Evolutionary conservation across 177 flowering plant genomes (phyloP), one percentile per base, ranked within the genome.

Genomic region (Vitis hybrid): DNA sequence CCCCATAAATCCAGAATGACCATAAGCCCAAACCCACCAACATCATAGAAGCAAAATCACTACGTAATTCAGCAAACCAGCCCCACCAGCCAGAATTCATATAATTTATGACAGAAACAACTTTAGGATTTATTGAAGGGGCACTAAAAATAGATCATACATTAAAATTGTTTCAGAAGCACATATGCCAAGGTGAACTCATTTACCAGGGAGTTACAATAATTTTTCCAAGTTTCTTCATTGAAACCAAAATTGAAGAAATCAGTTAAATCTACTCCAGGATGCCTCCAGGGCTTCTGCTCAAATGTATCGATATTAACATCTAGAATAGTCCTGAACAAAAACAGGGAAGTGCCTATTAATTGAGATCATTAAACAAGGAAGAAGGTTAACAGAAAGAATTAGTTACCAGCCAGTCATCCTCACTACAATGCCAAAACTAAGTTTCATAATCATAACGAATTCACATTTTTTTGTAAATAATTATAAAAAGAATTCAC

Each of bases 221-320:
- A 90, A 3, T 61, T 54, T 73, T 86, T 90, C 97, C 97, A 90
- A 66, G 87, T 85, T 68, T 84, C 86, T 85, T 92, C 93, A 26
- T 85, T 78, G 53, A 92, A 83, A 48, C 88, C 93, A 77, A 85
- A 90, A 68, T 92, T 92, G 65, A 92, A 92, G 73, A 76, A 92
- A 73, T 88, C 89, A 51, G 94, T 82, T 18, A 84, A 75, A 77
- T 88, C 89, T 14, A 78, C 90, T 54, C 88, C 93, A 71, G 86
- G 84, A 78, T 78, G 50, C 74, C 85, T 83, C 94, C 97, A 88
- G 34, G 88, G 88, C 77, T 90, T 92, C 74, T 74, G 71, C 59
- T 86, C 85, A 61, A 90, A 80, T 34, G 70, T 31, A 65, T 88
- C 87, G 76, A 87, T 77, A 71, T 80, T 77, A 63, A 87, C 78